phyloP scores from a whole-genome alignment of 495 filamentous ascomycete species.

The Letharia columbiana region DNA sequence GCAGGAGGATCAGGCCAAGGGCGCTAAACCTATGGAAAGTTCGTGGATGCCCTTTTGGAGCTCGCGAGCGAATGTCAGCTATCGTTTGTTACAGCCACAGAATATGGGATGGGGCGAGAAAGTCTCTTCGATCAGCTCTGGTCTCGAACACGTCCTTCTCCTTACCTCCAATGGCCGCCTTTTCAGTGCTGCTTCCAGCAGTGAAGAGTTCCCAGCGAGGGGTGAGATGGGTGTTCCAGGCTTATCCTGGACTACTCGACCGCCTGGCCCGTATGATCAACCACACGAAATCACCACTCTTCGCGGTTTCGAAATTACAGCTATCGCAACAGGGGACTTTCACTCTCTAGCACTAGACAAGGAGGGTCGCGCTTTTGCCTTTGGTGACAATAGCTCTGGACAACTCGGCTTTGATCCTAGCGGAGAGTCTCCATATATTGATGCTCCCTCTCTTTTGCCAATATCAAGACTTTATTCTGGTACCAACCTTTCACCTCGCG shows the following conservation, averaged over 20 bases:
- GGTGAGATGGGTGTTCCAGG: constrained; percentile 85
- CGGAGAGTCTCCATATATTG: constrained; percentile 49
- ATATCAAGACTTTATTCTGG: constrained; percentile 62
- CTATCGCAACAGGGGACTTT: constrained; percentile 77
- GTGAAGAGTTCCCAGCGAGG: constrained; percentile 64
- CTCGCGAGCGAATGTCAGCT: constrained; percentile 51
- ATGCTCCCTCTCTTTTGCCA: constrained; percentile 59
- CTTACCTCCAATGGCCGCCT: constrained; percentile 79
- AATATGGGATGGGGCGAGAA: constrained; percentile 63
- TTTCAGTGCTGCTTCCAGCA: constrained; percentile 73
- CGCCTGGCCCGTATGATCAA: constrained; percentile 67
- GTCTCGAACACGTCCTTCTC: constrained; percentile 75
- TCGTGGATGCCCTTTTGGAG: constrained; percentile 75
- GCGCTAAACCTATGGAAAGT: constrained; percentile 50
- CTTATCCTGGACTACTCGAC: constrained; percentile 68
- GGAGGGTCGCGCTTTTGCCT: constrained; percentile 70
- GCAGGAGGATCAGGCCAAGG: constrained; percentile 54
- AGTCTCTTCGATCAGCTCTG: constrained; percentile 61
- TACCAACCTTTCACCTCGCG: constrained; percentile 46
- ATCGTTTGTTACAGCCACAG: constrained; percentile 60
- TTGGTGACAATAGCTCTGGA: constrained; percentile 82
- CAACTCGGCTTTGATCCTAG: constrained; percentile 73
- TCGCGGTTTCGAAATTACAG: constrained; percentile 52
- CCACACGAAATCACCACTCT: constrained; percentile 66
- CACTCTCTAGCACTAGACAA: constrained; percentile 73